Evolutionary conservation across 495 filamentous ascomycete species (phyloP).

Genomic region (Lichenothelia convexa): DNA sequence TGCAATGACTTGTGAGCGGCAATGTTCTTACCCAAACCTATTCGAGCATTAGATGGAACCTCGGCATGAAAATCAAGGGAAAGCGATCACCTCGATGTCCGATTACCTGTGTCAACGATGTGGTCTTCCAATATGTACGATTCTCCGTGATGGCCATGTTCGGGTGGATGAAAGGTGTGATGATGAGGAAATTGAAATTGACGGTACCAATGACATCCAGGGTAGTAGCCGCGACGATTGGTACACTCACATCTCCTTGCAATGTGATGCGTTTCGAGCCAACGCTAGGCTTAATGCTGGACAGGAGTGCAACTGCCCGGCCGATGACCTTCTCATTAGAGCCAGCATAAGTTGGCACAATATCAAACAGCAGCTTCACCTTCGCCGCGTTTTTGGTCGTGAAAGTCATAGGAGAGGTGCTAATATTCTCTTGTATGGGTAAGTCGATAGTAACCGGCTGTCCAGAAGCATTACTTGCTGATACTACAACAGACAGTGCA

Average conservation of each 20-base stretch:
- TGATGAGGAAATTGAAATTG: slow-evolving; percentile 90
- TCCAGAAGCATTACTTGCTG: slow-evolving; percentile 70
- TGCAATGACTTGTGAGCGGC: slow-evolving; percentile 67
- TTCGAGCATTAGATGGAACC: slow-evolving; percentile 3
- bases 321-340: slow-evolving; percentile 71
- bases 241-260: slow-evolving; percentile 83
- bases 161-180: slow-evolving; percentile 85
- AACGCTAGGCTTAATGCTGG: slow-evolving; percentile 60
- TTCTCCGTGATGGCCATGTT: slow-evolving; percentile 79
- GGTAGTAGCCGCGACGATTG: slow-evolving; percentile 63
- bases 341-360: slow-evolving; percentile 94
- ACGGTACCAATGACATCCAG: slow-evolving; percentile 84
- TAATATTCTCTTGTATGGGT: slow-evolving; percentile 82
- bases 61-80: not conserved
- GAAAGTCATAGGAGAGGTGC: slow-evolving; percentile 82
- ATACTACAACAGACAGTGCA: slow-evolving; percentile 77
- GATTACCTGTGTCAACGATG: slow-evolving; percentile 71
- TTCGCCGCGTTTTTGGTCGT: slow-evolving; percentile 56
- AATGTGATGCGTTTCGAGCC: slow-evolving; percentile 69
- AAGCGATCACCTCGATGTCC: slow-evolving; percentile 58
- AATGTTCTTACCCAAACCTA: slow-evolving; percentile 76
- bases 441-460: slow-evolving; percentile 80
- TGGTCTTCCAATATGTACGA: slow-evolving; percentile 89
- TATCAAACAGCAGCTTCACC: slow-evolving; percentile 83
- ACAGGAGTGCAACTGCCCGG: slow-evolving; percentile 79